Conservation (phyloP, 495 filamentous ascomycete species). For the Trichoderma asperelloides region DNA sequence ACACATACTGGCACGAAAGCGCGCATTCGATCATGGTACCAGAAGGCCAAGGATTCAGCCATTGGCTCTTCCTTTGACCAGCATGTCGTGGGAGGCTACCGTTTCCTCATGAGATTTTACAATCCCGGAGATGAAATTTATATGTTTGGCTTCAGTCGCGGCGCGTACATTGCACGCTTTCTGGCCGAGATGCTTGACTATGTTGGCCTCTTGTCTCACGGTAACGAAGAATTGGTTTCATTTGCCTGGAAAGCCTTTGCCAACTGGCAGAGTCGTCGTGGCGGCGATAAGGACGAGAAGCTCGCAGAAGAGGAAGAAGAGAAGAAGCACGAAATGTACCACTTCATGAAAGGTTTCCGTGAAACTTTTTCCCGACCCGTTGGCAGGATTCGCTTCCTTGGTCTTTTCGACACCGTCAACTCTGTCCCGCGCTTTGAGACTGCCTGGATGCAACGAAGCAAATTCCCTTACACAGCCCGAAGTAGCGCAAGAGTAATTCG, state of each 20-base stretch:
- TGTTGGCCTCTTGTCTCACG: conserved; percentile 66
- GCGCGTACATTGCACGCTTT: conserved; percentile 81
- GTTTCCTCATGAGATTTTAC: conserved; percentile 85
- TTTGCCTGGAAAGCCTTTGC: conserved; percentile 89
- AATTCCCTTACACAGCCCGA: conserved; percentile 74
- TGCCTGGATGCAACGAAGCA: conserved; percentile 76
- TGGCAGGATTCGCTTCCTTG: conserved; percentile 59
- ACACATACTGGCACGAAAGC: conserved; percentile 56
- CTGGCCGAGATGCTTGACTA: conserved; percentile 82
- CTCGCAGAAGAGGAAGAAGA: neutral
- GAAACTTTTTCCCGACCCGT: conserved; percentile 79
- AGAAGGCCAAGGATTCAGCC: conserved; percentile 78
- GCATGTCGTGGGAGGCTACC: conserved; percentile 78
- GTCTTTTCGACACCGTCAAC: conserved; percentile 72
- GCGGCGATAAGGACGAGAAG: neutral
- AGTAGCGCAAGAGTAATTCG: conserved; percentile 61
- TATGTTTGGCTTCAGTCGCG: conserved; percentile 79
- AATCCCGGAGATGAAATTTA: conserved; percentile 68
- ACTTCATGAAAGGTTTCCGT: conserved; percentile 74
- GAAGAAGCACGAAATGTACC: conserved; percentile 47
- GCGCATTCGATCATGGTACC: conserved; percentile 63
- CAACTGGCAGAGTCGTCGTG: conserved; percentile 65
- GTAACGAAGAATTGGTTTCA: conserved; percentile 79
- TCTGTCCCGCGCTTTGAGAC: conserved; percentile 74
- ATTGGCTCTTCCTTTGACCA: conserved; percentile 76